Base-by-base conservation (phyloP, 306 rosid species). In the Prunus campanulata region DNA sequence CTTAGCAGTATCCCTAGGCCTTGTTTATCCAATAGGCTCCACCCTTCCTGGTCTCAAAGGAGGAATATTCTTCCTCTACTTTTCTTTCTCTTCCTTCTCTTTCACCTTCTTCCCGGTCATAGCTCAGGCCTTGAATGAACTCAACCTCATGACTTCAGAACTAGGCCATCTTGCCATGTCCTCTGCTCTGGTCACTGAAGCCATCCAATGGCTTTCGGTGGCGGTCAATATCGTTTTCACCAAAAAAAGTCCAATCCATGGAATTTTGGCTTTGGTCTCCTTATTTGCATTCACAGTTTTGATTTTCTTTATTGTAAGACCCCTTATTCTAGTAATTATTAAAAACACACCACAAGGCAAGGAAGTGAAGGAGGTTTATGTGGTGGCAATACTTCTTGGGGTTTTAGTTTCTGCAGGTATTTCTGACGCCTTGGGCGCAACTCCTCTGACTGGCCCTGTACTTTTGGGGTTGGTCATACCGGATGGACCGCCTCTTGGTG, bases 401-500 rank as follows among this genome's bases (percentile, higher is more conserved):
- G 67, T 91, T 51, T 9, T 87, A 46, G 46, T 83, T 3, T 70
- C 83, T 66, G 84, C 81, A 29, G 76, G 86, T 62, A 1, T 83
- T 42, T 90, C 91, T 35, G 90, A 91, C 74, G 72, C 68, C 25
- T 50, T 89, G 22, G 96, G 96, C 22, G 0, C 79, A 22, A 71
- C 50, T 51, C 83, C 88, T 47, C 4, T 64, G 16, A 0, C 78
- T 24, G 83, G 78, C n/a, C 83, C 91, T 39, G 74, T 91, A 72
- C 3, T 87, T 51, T 70, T 91, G 8, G 96, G 96, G 27, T 59
- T 91, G 66, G 86, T 86, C 70, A 87, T 89, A 48, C 93, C 96
- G 11, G 88, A 87, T 47, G 93, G 93, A 6, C 89, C 88, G 0
- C 91, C 91, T 11, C 87, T 91, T 32, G 96, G 96, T 69, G 88